phyloP scores from a whole-genome alignment of 78 protist species.

The Cavenderia fasciculata region DNA sequence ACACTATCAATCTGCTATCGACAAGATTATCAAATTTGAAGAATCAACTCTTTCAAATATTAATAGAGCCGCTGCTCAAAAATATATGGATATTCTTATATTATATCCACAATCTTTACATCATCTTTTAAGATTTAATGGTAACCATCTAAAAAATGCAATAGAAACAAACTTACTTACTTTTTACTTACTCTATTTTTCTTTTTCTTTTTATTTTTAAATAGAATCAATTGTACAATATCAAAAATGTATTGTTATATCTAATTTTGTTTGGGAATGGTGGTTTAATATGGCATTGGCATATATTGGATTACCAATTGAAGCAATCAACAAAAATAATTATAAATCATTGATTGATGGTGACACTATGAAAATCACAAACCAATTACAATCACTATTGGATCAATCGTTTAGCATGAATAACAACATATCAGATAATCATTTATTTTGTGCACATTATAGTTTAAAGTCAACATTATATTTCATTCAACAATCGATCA shows the following conservation, averaged over 20 bases:
- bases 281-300: conserved; percentile 32
- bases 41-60: neutral
- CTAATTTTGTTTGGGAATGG: conserved; percentile 55
- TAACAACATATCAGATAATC: neutral
- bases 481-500: neutral
- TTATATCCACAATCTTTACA: too few species aligned
- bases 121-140: too few species aligned
- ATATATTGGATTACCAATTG: neutral
- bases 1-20: neutral
- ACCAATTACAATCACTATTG: too few species aligned
- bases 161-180: too few species aligned
- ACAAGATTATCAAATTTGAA: neutral
- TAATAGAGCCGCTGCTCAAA: too few species aligned
- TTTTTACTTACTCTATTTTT: too few species aligned
- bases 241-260: neutral
- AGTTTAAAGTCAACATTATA: neutral
- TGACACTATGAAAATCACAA: too few species aligned
- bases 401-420: too few species aligned
- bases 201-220: too few species aligned
- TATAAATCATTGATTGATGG: neutral
- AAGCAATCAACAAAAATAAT: conserved; percentile 1
- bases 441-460: neutral
- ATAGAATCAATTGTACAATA: conserved; percentile 16
- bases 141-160: too few species aligned
- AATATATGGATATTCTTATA: too few species aligned